Conservation (phyloP, 805 yeast species). For the Ogataea pilisensis region DNA sequence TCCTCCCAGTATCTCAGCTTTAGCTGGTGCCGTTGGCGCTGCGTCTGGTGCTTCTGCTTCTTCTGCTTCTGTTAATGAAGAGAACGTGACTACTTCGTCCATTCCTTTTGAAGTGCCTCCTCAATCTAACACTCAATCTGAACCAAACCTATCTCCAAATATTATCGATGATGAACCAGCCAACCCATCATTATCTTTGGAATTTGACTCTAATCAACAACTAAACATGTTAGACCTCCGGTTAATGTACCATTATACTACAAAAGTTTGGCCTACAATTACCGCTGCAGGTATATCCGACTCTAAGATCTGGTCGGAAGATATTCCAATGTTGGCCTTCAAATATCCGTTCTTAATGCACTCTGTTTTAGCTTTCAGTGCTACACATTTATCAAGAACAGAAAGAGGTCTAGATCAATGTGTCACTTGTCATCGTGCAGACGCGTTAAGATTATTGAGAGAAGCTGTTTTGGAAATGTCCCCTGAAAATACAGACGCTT, state of each 20-base stretch:
- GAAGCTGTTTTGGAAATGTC: slow-evolving; percentile 84
- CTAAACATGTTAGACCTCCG: slow-evolving; percentile 73
- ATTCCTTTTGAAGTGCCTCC: background rate
- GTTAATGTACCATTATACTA: slow-evolving; percentile 82
- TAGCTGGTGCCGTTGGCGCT: slow-evolving; percentile 1
- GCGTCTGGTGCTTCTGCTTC: background rate
- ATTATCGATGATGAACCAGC: slow-evolving; percentile 26
- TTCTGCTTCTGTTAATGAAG: background rate
- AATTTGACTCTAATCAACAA: slow-evolving; percentile 25
- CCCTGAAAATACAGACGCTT: slow-evolving; percentile 83
- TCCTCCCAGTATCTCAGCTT: background rate
- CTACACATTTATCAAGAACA: slow-evolving; percentile 81
- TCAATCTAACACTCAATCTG: background rate
- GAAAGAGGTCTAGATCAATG: slow-evolving; percentile 74
- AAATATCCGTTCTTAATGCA: slow-evolving; percentile 90
- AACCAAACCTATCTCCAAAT: slow-evolving; percentile 29
- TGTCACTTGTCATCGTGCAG: slow-evolving; percentile 83
- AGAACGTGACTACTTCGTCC: background rate
- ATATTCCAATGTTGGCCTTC: slow-evolving; percentile 85
- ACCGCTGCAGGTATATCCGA: slow-evolving; percentile 89
- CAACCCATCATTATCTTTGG: slow-evolving; percentile 12
- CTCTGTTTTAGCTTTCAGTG: slow-evolving; percentile 83
- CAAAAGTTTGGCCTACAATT: slow-evolving; percentile 80
- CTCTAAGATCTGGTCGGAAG: slow-evolving; percentile 79
- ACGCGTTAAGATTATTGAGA: slow-evolving; percentile 73